Conservation (phyloP, 257 asterid species). For the Nicotiana knightiana region DNA sequence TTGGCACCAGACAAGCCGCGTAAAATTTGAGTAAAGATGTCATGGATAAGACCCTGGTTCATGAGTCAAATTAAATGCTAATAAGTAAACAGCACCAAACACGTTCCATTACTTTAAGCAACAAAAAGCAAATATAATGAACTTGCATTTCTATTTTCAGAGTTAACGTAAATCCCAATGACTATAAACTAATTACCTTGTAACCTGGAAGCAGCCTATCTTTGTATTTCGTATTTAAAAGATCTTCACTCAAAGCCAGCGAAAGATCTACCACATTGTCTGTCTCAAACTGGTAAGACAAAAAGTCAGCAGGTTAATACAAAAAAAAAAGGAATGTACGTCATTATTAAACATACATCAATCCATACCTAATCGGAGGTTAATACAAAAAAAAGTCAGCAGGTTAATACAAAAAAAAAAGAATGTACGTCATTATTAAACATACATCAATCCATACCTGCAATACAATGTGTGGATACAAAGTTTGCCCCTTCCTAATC, state of each 20-base stretch:
- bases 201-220: constrained; percentile 62
- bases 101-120: neutral
- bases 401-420: neutral
- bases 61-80: constrained; percentile 1
- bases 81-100: neutral
- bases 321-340: neutral
- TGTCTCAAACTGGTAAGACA: constrained; percentile 66
- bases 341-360: constrained; percentile 5
- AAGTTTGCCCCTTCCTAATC: constrained; percentile 92
- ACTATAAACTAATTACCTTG: constrained; percentile 36
- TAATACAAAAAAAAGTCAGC: neutral
- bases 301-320: neutral
- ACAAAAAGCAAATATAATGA: neutral
- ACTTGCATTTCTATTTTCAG: neutral
- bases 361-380: constrained; percentile 56
- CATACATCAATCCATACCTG: constrained; percentile 52
- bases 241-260: constrained; percentile 67
- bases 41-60: constrained; percentile 79
- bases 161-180: neutral
- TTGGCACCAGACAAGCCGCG: constrained; percentile 94
- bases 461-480: constrained; percentile 93
- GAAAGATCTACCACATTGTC: constrained; percentile 59
- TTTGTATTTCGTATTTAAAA: constrained; percentile 63
- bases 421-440: neutral
- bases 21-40: constrained; percentile 58